phyloP scores from a whole-genome alignment of 805 yeast species.

The Candida chilensis region DNA sequence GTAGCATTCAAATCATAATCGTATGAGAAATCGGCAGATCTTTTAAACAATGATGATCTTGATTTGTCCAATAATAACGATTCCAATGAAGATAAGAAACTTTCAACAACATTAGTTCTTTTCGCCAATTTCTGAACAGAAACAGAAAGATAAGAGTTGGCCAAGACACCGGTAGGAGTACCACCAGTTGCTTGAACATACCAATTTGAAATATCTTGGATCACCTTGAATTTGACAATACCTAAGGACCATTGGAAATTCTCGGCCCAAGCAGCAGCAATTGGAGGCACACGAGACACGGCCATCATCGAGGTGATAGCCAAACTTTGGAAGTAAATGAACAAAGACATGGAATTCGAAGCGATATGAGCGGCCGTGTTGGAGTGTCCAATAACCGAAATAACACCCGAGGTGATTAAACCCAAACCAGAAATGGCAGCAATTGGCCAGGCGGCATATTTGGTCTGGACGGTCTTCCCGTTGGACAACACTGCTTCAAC shows the following conservation, averaged over 20 bases:
- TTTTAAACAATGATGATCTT: constrained; percentile 10
- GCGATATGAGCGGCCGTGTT: constrained; percentile 95
- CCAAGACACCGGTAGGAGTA: constrained; percentile 62
- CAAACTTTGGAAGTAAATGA: constrained; percentile 87
- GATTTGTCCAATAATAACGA: constrained; percentile 3
- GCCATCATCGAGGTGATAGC: constrained; percentile 96
- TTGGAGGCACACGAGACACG: constrained; percentile 86
- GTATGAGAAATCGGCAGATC: constrained; percentile 29
- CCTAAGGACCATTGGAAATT: constrained; percentile 97
- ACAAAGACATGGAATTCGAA: constrained; percentile 87
- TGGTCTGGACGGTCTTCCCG: constrained; percentile 90
- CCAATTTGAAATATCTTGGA: constrained; percentile 86
- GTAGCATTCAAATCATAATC: constrained; percentile 40
- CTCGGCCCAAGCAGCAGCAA: constrained; percentile 97
- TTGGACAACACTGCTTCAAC: constrained; percentile 80
- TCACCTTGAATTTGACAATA: constrained; percentile 62
- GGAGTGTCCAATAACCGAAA: constrained; percentile 82
- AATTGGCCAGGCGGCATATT: constrained; percentile 91
- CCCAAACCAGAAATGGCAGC: constrained; percentile 90
- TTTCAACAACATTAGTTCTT: constrained; percentile 12
- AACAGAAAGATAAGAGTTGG: constrained; percentile 62
- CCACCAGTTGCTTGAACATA: constrained; percentile 96
- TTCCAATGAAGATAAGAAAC: constrained; percentile 6
- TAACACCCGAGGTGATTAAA: constrained; percentile 75
- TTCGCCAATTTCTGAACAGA: constrained; percentile 62